Percentiles rank a stretch among this genome's conserved stretches.
These are phyloP conservation scores for Solanum raphanifolium DNA, from an alignment of 257 asterid species.

Conservation along the genomic window DNA sequence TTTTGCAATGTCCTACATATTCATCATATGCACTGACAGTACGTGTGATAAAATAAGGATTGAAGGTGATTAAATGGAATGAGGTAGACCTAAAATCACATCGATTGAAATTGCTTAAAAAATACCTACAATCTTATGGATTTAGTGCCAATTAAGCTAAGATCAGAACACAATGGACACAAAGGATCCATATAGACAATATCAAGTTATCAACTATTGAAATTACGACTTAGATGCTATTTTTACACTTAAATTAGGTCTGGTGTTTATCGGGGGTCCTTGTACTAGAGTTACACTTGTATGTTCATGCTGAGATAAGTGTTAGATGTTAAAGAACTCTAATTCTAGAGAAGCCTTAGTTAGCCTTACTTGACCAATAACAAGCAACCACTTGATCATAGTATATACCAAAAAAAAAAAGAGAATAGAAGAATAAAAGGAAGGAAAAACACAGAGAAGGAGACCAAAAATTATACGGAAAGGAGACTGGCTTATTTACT, in stretches of 20 bases:
- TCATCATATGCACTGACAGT: not conserved
- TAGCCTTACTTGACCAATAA: not conserved
- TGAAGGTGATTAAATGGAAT: not conserved
- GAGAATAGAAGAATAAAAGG: not conserved
- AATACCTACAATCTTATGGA: not conserved
- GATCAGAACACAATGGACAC: not conserved
- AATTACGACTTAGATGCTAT: not conserved
- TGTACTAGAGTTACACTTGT: not conserved
- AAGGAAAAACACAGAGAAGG: not conserved
- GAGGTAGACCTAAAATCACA: not conserved
- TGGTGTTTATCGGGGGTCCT: not conserved
- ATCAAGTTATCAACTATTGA: not conserved
- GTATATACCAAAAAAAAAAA: not conserved
- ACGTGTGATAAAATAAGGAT: not conserved
- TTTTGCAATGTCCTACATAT: not conserved
- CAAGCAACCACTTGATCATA: not conserved
- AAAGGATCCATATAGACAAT: not conserved
- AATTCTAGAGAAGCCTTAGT: not conserved
- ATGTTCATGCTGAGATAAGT: not conserved
- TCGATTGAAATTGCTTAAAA: not conserved
- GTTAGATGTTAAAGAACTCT: not conserved
- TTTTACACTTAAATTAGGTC: not conserved
- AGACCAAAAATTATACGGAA: not conserved
- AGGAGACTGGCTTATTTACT: not conserved
- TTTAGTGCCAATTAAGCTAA: not conserved